These are phyloP conservation scores for Coemansia sp. DNA, from an alignment of 192 early-diverging fungal species.

Conservation along the genomic window DNA sequence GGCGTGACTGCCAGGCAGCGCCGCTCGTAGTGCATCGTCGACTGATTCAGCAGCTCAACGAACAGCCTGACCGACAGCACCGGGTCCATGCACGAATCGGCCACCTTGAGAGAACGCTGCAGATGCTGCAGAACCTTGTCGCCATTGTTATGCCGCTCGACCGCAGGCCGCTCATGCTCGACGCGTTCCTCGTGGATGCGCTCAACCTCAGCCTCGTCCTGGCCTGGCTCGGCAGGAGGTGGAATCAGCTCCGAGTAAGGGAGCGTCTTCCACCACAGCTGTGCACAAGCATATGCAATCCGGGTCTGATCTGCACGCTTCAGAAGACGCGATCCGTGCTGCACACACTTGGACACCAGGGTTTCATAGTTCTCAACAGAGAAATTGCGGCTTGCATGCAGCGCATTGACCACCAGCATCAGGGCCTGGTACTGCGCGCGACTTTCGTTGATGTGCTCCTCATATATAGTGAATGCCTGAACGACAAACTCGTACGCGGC, in stretches of 20 bases:
- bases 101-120: constrained; percentile 93
- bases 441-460: constrained; percentile 93
- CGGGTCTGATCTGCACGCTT: constrained; percentile 95
- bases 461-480: constrained; percentile 95
- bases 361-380: constrained; percentile 93
- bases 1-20: constrained; percentile 88
- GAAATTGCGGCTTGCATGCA: constrained; percentile 82
- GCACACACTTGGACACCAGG: constrained; percentile 84
- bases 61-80: constrained; percentile 88
- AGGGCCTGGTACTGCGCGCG: constrained; percentile 89
- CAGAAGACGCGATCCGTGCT: constrained; percentile 86
- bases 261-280: constrained; percentile 88
- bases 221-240: constrained; percentile 46
- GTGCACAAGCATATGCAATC: constrained; percentile 76
- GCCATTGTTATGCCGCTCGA: constrained; percentile 78
- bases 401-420: constrained; percentile 80
- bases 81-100: constrained; percentile 90
- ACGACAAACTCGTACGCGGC: constrained; percentile 98
- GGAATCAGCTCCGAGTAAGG: constrained; percentile 50
- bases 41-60: constrained; percentile 96
- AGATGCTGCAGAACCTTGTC: constrained; percentile 87
- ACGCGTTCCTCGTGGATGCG: constrained; percentile 40
- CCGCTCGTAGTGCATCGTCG: constrained; percentile 93
- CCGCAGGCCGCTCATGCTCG: constrained; percentile 56
- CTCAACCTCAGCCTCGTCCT: constrained; percentile 48